Evolutionary conservation across 129 eudicot genomes (phyloP).

Genomic region (Heracleum sosnowskyi): DNA sequence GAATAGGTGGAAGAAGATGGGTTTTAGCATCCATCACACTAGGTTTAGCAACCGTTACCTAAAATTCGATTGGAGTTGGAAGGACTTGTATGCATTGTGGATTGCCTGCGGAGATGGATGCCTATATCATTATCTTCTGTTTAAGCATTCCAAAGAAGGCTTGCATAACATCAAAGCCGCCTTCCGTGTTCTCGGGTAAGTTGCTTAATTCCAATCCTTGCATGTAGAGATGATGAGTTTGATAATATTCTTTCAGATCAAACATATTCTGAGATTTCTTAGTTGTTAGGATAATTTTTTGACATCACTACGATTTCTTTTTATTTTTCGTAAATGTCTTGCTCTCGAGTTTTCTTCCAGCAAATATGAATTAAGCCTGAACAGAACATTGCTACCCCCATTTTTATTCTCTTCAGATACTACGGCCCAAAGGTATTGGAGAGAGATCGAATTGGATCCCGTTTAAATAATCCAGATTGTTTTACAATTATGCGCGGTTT

Average conservation of each 20-base stretch:
- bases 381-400: neutral
- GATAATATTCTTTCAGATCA: too few species aligned
- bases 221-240: too few species aligned
- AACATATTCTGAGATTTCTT: too few species aligned
- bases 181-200: neutral
- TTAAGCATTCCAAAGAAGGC: neutral
- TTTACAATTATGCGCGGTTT: neutral
- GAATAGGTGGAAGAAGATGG: neutral
- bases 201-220: neutral
- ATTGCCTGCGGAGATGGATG: neutral
- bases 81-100: neutral
- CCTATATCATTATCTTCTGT: neutral
- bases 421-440: neutral
- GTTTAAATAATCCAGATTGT: neutral
- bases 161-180: neutral
- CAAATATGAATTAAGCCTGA: too few species aligned
- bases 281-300: too few species aligned
- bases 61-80: neutral
- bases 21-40: neutral
- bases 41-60: neutral
- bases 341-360: too few species aligned
- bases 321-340: too few species aligned
- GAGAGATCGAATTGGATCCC: neutral
- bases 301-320: too few species aligned
- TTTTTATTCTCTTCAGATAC: neutral